Percentiles rank a stretch among this genome's conserved stretches.
Conservation (phyloP, 106 monocot genomes). For the Dactylorhiza incarnata region DNA sequence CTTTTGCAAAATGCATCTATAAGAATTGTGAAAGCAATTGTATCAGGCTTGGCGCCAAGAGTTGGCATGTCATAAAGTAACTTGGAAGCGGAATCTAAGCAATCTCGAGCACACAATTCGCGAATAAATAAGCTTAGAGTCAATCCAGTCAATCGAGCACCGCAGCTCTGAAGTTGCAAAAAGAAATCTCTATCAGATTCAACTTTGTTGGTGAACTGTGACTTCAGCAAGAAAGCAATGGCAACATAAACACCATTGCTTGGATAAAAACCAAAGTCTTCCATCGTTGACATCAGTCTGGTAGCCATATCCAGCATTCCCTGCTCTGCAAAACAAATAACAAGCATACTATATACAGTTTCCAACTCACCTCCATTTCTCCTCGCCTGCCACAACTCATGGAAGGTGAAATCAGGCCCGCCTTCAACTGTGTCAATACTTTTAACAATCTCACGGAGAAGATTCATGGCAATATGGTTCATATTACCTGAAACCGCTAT, state of each 20-base stretch:
- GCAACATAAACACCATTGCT: slow-evolving; percentile 12
- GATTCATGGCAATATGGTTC: slow-evolving; percentile 35
- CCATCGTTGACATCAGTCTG: slow-evolving; percentile 15
- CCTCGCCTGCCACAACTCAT: slow-evolving; percentile 21
- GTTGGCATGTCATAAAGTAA: slow-evolving; percentile 20
- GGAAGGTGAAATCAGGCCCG: slow-evolving; percentile 12
- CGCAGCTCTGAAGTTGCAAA: slow-evolving; percentile 15
- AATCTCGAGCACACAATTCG: slow-evolving; percentile 17
- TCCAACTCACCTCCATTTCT: slow-evolving; percentile 9
- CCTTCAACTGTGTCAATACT: neutral
- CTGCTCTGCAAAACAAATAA: slow-evolving; percentile 25
- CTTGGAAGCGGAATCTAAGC: slow-evolving; percentile 27
- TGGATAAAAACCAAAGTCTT: slow-evolving; percentile 23
- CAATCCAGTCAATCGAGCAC: neutral
- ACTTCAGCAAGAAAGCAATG: slow-evolving; percentile 12
- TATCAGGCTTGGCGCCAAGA: slow-evolving; percentile 17
- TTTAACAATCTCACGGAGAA: slow-evolving; percentile 11
- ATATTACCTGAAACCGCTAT: slow-evolving; percentile 38
- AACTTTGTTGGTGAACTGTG: slow-evolving; percentile 14
- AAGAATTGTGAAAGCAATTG: slow-evolving; percentile 23
- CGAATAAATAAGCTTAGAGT: slow-evolving; percentile 32
- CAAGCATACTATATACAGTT: slow-evolving; percentile 42
- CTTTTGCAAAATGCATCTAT: slow-evolving; percentile 34
- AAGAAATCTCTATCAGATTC: slow-evolving; percentile 23
- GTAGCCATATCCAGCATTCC: slow-evolving; percentile 18